Evolutionary conservation across 805 yeast genomes (phyloP), one percentile per base, ranked within the genome.

Genomic region (Tetrapisispora namnaoensis): DNA sequence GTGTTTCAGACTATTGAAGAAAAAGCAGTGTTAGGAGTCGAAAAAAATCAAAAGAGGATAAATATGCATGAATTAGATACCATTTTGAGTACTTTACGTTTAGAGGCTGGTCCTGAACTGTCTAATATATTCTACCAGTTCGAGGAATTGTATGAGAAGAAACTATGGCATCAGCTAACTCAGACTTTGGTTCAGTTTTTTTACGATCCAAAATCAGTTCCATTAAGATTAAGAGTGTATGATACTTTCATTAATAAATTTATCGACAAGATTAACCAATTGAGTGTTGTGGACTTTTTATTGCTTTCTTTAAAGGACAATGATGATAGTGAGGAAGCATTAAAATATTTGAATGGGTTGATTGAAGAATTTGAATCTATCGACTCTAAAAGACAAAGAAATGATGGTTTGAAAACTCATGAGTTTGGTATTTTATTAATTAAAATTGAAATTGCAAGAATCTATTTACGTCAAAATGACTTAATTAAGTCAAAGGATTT

Each of bases 151-250:
- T 85, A 87, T 69, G 96, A 89, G 61, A 75, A 95, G 57, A 89
- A 88, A 66, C 76, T 91, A 63, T 93, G 97, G 97, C 95, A 84
- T 70, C 98, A 93, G 71, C 76, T 93, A 62, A 86, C 96, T 2
- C 77, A 78, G 52, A 68, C 78, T 7, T 71, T 93, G 49, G 68
- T 70, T 35, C 75, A 74, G 53, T 77, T 90, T 61, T 91, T 79
- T 69, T 70, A 70, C 40, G 71, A 74, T 49, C 74, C 78, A 9
- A 72, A 71, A 27, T 73, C 85, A 14, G 67, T 65, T 36, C 69
- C 76, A 0, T 67, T 86, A 49, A 78, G 91, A 55, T 65, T 82
- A 56, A 78, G 80, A 53, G 68, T 91, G 47, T 91, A 77, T 66
- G 79, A 80, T 49, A 78, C 77, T 53, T 89, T 93, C 64, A 78